Base-by-base conservation (phyloP, 2,329 filamentous ascomycete genomes). In the Phialophora tarda region DNA sequence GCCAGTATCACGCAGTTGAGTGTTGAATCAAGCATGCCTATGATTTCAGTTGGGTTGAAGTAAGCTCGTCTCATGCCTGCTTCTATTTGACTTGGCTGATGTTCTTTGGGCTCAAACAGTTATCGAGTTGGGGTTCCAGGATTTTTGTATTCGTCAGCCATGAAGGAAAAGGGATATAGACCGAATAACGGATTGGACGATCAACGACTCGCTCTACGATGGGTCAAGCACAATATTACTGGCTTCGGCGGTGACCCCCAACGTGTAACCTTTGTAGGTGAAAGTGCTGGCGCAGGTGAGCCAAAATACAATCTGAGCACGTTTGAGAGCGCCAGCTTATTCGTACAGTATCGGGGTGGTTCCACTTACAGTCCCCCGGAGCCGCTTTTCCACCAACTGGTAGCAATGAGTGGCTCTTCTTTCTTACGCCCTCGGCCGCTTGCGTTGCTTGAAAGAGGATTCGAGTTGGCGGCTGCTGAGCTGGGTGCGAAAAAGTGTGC, bases 231-330 rank as follows among this genome's bases (percentile, higher is more conserved):
- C 8, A 26, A 53, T 14, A 53, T 53, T 26, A 8, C 50, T 14
- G 50, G 50, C 6, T 53, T 53, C 24, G 50, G 50, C 8, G 50
- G 50, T 28, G 50, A 53, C 21, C 50, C 50, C 8, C 23, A 53
- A 11, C 50, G 50, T 10, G 50, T 53, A 11, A 53, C 50, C 8
- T 53, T 26, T 21, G 21, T 53, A 10, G 50, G 50, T 26, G 50
- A 53, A 21, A 53, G 50, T 26, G 50, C 50, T 1, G 50, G 50
- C 1, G 50, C 50, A 53, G 21, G 50, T 53, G 30, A 32, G 30
- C 30, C 30, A 32, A 32, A 32, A 32, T 1, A 10, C 11, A 32
- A 6, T 32, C 10, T 11, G 30, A 32, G 30, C 8, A 10, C 30
- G 10, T 32, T 32, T 32, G 30, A 32, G 30, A 32, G 30, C 30